These are phyloP conservation scores for Ambrosiella xylebori DNA, from an alignment of 2,329 filamentous ascomycete genomes.

Conservation along the genomic window DNA sequence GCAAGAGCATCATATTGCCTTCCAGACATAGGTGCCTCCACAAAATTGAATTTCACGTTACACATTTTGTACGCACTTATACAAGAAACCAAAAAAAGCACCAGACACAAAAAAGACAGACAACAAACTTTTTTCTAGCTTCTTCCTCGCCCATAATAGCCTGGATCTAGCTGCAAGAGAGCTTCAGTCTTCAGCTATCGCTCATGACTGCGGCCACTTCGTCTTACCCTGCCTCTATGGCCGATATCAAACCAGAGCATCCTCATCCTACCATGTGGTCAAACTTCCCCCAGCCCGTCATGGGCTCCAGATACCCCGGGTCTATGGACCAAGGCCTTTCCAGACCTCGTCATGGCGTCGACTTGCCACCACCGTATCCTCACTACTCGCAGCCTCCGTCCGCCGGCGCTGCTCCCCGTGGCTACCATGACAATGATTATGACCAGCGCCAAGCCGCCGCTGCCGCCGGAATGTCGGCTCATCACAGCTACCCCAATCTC, in stretches of 20 bases:
- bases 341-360: slow-evolving; percentile 22
- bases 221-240: slow-evolving; percentile 25
- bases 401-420: not conserved
- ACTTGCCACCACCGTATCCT: slow-evolving; percentile 26
- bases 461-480: slow-evolving; percentile 25
- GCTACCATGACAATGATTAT: slow-evolving; percentile 26
- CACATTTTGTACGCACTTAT: not conserved
- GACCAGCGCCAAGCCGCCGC: slow-evolving; percentile 35
- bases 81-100: not conserved
- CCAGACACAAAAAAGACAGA: not conserved
- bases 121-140: not conserved
- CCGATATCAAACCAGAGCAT: slow-evolving; percentile 44
- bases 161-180: not conserved
- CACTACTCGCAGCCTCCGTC: slow-evolving; percentile 24
- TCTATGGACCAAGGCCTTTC: slow-evolving; percentile 31
- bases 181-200: not conserved
- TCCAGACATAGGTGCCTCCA: not conserved
- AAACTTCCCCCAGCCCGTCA: slow-evolving; percentile 39
- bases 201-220: slow-evolving; percentile 11
- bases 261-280: slow-evolving; percentile 40
- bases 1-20: not conserved
- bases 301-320: slow-evolving; percentile 28
- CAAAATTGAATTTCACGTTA: not conserved
- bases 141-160: not conserved
- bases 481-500: slow-evolving; percentile 36